Base-by-base conservation (phyloP, 768 basidiomycete species). In the Suillus clintonianus region DNA sequence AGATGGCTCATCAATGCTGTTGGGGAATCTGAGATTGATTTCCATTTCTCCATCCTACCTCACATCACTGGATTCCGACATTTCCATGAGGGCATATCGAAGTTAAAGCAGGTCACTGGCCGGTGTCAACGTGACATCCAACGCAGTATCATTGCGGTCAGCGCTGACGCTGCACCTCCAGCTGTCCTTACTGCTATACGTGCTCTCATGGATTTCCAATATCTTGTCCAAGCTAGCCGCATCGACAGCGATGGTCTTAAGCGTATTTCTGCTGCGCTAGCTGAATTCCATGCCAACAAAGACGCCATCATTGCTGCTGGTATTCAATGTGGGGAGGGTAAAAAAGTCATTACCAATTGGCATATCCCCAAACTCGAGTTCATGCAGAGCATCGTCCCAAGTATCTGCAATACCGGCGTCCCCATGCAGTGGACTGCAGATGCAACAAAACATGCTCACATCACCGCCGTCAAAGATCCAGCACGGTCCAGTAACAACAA, bases 321-420 rank as follows among this genome's bases (percentile, higher is more conserved):
- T 4, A 75, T 69, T 36, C 66, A 74, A 13, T 27, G 47, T 13
- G 74, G 75, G 36, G 47, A 30, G 60, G 14, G 39, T 14, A 39
- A 70, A 14, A 48, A 51, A 5, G 56, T 70, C 1, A 75, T 77
- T 45, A 42, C 71, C 10, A 66, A 79, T 57, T 82, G 74, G 68
- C 57, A 74, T 27, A 81, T 82, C 48, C 80, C 79, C 5, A 83
- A 83, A 65, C 73, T 81, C 6, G 76, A 79, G 54, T 69, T 77
- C 24, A 11, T 39, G 39, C 39, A 39, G 39, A 39, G 39, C 14
- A 14, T 39, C 5, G 64, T 70, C 4, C 58, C 67, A 4, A 75
- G 66, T 60, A 77, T 79, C 24, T 60, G 59, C 9, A 47, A 45
- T 19, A 72, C 69, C 42, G 79, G 80, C 0, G 69, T 64, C 15